Conservation (phyloP, 345 rosid species). For the Populus tremula region DNA sequence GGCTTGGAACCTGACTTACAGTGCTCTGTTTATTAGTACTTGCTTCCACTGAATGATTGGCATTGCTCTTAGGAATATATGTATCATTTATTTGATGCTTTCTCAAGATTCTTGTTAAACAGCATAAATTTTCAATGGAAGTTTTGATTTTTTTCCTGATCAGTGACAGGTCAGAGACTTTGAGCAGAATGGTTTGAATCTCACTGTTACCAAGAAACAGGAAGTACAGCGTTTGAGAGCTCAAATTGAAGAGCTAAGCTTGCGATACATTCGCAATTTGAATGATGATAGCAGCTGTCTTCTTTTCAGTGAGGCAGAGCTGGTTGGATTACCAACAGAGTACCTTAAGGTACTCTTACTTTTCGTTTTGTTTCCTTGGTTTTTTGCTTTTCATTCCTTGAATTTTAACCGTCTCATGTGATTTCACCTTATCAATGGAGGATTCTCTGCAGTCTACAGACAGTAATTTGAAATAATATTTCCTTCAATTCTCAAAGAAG, state of each 20-base stretch:
- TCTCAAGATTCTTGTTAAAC: slow-evolving; percentile 1
- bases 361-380: slow-evolving; percentile 2
- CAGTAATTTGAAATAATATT: not conserved
- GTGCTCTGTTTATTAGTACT: not conserved
- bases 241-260: slow-evolving; percentile 72
- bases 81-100: not conserved
- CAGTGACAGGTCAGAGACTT: slow-evolving; percentile 97
- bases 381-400: not conserved
- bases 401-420: too few species aligned
- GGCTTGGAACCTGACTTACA: not conserved
- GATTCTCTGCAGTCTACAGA: not conserved
- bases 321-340: slow-evolving; percentile 71
- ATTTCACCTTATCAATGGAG: not conserved
- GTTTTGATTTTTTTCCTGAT: slow-evolving; percentile 44
- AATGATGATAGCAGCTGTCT: slow-evolving; percentile 66
- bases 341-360: slow-evolving; percentile 56
- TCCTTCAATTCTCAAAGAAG: too few species aligned
- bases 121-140: slow-evolving; percentile 22
- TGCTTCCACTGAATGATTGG: not conserved
- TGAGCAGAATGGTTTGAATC: slow-evolving; percentile 84
- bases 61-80: not conserved
- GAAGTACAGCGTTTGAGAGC: slow-evolving; percentile 69
- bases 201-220: slow-evolving; percentile 68
- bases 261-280: slow-evolving; percentile 63
- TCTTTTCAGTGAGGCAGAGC: slow-evolving; percentile 63